Evolutionary conservation across 176 grass and related monocot genomes (phyloP).

Genomic region (Miscanthus lutarioriparius): DNA sequence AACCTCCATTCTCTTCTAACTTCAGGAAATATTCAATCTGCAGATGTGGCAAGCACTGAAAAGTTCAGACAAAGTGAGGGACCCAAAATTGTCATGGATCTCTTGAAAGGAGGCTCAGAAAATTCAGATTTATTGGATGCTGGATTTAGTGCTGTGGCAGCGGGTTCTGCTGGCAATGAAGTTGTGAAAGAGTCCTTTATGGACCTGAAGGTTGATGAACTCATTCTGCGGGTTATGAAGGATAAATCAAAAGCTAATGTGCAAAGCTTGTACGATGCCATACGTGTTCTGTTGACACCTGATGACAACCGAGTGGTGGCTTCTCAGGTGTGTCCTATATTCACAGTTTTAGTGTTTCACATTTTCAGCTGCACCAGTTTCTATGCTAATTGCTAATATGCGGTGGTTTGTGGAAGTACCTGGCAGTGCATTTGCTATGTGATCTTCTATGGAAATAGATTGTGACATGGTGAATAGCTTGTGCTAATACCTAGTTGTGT

Average conservation of each 20-base stretch:
- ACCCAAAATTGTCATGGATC: conserved; percentile 62
- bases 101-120: conserved; percentile 50
- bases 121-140: conserved; percentile 63
- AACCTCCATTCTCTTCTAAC: conserved; percentile 15
- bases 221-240: conserved; percentile 71
- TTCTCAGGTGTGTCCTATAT: conserved; percentile 68
- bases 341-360: conserved; percentile 5
- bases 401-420: neutral
- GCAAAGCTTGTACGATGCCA: conserved; percentile 71
- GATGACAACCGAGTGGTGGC: conserved; percentile 88
- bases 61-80: conserved; percentile 71
- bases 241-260: conserved; percentile 49
- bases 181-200: conserved; percentile 93
- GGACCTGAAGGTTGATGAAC: conserved; percentile 69
- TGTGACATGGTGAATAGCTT: neutral
- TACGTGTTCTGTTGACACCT: conserved; percentile 74
- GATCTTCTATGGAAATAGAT: neutral
- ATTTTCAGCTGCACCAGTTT: conserved; percentile 16
- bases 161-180: conserved; percentile 78
- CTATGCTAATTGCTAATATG: neutral
- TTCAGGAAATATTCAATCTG: conserved; percentile 33
- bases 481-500: neutral
- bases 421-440: neutral
- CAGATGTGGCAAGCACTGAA: conserved; percentile 75
- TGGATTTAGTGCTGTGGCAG: conserved; percentile 67